Conservation (phyloP, 768 basidiomycete genomes). For the Lentinula sp. region DNA sequence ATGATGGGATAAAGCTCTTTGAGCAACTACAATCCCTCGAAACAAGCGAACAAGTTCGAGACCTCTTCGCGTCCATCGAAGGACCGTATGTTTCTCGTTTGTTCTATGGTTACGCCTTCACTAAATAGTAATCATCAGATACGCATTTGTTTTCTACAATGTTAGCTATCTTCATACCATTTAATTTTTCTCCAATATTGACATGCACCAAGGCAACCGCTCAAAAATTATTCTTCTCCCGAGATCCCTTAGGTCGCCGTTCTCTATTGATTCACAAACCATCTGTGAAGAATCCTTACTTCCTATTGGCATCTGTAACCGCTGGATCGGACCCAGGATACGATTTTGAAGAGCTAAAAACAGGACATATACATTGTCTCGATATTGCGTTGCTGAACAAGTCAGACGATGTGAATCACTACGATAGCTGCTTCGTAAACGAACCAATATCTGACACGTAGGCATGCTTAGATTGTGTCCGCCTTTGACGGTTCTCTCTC, state of each 20-base stretch:
- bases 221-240: slow-evolving; percentile 57
- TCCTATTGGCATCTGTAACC: slow-evolving; percentile 66
- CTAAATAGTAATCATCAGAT: slow-evolving; percentile 35
- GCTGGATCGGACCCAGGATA: slow-evolving; percentile 38
- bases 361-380: slow-evolving; percentile 49
- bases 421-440: neutral
- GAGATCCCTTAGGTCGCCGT: slow-evolving; percentile 82
- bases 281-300: slow-evolving; percentile 35
- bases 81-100: slow-evolving; percentile 60
- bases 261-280: slow-evolving; percentile 75
- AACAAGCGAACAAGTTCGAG: slow-evolving; percentile 35
- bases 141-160: slow-evolving; percentile 77
- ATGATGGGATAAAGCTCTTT: slow-evolving; percentile 61
- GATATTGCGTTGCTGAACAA: slow-evolving; percentile 28
- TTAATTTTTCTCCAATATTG: slow-evolving; percentile 1
- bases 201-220: slow-evolving; percentile 28
- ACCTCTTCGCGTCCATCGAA: slow-evolving; percentile 57
- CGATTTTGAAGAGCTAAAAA: slow-evolving; percentile 56
- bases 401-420: slow-evolving; percentile 10
- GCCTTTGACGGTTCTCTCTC: slow-evolving; percentile 12
- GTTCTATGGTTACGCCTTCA: neutral
- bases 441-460: neutral
- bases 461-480: slow-evolving; percentile 8
- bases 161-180: slow-evolving; percentile 30
- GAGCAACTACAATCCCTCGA: slow-evolving; percentile 23